Conservation (phyloP, 2,329 filamentous ascomycete species). For the Epichloe baconii region DNA sequence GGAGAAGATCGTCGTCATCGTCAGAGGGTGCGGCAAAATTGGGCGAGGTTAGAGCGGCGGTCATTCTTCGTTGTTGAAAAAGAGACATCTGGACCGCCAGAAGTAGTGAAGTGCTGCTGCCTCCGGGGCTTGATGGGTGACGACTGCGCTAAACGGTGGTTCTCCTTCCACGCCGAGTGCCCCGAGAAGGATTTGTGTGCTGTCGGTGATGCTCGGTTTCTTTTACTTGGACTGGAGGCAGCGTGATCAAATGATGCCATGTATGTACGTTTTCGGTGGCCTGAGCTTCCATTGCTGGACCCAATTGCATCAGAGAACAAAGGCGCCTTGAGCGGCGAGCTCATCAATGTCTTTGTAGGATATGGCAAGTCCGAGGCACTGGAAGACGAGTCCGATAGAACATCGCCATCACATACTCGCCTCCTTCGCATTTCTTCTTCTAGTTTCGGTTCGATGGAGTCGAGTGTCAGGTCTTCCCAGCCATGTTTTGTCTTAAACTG, state of each 20-base stretch:
- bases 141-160: constrained; percentile 66
- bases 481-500: constrained; percentile 96
- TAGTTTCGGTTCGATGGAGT: constrained; percentile 72
- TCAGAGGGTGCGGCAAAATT: constrained; percentile 54
- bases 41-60: constrained; percentile 46
- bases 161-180: constrained; percentile 60
- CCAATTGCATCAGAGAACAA: constrained; percentile 75
- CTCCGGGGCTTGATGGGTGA: constrained; percentile 72
- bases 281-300: constrained; percentile 54
- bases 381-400: constrained; percentile 77
- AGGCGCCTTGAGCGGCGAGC: constrained; percentile 70
- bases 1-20: constrained; percentile 73
- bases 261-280: constrained; percentile 52
- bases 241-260: constrained; percentile 43
- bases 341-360: constrained; percentile 57
- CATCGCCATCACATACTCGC: constrained; percentile 56
- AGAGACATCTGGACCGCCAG: constrained; percentile 58
- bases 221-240: constrained; percentile 50
- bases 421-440: constrained; percentile 68
- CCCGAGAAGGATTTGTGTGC: constrained; percentile 42
- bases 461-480: constrained; percentile 80
- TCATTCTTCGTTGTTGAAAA: constrained; percentile 58
- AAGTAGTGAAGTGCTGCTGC: constrained; percentile 61
- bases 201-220: constrained; percentile 51
- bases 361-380: constrained; percentile 68